These are phyloP conservation scores for Drosera spatulata DNA, from an alignment of 179 eudicot species.

Conservation along the genomic window DNA sequence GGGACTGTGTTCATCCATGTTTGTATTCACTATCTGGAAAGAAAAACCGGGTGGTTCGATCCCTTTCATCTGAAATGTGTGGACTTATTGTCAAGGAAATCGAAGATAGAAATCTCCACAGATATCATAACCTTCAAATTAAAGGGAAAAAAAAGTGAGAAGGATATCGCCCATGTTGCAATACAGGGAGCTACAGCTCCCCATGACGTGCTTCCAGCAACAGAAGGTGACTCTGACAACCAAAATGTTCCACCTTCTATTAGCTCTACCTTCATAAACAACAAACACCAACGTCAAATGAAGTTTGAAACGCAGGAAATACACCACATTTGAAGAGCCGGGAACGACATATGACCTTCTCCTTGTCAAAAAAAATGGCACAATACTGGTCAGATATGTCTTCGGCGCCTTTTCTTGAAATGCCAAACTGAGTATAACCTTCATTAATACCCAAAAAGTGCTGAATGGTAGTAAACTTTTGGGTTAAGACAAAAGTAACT, in stretches of 20 bases:
- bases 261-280: constrained; percentile 60
- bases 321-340: background rate
- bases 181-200: constrained; percentile 78
- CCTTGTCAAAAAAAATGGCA: constrained; percentile 82
- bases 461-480: background rate
- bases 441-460: background rate
- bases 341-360: constrained; percentile 43
- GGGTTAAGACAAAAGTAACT: background rate
- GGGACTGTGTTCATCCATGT: constrained; percentile 83
- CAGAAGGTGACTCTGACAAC: constrained; percentile 95
- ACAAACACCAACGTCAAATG: background rate
- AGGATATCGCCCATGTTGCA: constrained; percentile 99
- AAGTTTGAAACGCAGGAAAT: background rate
- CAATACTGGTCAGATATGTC: constrained; percentile 82
- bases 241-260: constrained; percentile 98
- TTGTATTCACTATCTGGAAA: constrained; percentile 88
- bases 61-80: constrained; percentile 95
- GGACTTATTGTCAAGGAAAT: constrained; percentile 60
- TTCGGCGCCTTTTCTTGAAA: constrained; percentile 88
- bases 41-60: constrained; percentile 97
- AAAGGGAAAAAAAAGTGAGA: constrained; percentile 6
- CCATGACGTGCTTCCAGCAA: constrained; percentile 96
- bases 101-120: background rate
- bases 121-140: background rate
- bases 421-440: constrained; percentile 89